Base-by-base conservation (phyloP, 306 rosid genomes). In the Dalbergia cultrata region DNA sequence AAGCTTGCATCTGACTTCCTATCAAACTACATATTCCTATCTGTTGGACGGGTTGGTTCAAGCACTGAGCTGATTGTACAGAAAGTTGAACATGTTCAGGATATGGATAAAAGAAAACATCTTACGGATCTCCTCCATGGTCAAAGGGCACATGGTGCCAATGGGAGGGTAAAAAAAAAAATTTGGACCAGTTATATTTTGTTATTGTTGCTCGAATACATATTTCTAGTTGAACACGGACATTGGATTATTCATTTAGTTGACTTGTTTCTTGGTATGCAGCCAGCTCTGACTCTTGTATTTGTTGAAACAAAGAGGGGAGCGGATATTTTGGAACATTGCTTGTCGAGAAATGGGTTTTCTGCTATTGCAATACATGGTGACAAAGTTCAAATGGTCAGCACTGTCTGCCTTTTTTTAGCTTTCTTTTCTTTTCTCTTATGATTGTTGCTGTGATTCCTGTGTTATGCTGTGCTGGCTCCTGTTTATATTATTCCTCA, bases 41-140 rank as follows among this genome's bases (percentile, higher is more conserved):
- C 99, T 80, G 97, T 93, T 77, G 99, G 99, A 89, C 93, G 94
- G 81, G 98, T 93, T 83, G 99, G 99, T 57, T 95, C 99, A 11
- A 95, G 98, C 81, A 95, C 99, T 65, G 98, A 93, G 76, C 71
- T 95, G 59, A 95, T 95, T 84, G 90, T 68, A 50, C 99, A 95
- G 83, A 90, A 91, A 85, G 85, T 95, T 81, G 97, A 91, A 84
- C 86, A 82, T 21, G 98, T 95, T 78, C 90, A 84, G 10, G 99
- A 95, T 57, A 75, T 68, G 39, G 97, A 95, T 52, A 95, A 95
- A 69, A 82, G 97, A 74, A 86, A 91, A 72, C 91, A 80, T 79
- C 97, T 95, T 14, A 76, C 86, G 84, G 89, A 88, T 74, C 92
- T 93, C 74, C 95, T 95, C 9, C 88, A 77, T 81, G 86, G 87